Percentiles rank a stretch among this genome's conserved stretches.
Conservation (phyloP, 1,284 basidiomycete genomes). For the Rhodotorula glutinis region DNA sequence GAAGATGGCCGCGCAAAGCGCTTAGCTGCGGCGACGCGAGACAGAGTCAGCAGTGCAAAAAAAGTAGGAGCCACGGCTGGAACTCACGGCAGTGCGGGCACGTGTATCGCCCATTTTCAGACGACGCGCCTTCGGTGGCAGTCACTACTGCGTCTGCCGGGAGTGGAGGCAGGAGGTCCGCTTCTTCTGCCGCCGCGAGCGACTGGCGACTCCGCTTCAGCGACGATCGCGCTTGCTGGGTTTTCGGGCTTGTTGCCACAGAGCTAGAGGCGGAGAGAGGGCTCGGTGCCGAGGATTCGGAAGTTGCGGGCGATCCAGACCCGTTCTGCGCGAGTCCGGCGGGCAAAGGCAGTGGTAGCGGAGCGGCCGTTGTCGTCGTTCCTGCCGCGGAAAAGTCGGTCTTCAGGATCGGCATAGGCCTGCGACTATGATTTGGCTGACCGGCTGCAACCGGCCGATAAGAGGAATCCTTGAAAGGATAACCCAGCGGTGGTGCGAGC, state of each 20-base stretch:
- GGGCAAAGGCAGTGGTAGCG: not conserved
- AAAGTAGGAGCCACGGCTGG: not conserved
- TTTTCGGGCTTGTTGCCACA: not conserved
- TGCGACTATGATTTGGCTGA: not conserved
- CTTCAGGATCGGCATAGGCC: not conserved
- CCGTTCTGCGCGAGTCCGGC: not conserved
- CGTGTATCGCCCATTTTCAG: slow-evolving; percentile 12
- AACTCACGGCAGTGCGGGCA: slow-evolving; percentile 31
- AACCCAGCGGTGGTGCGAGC: not conserved
- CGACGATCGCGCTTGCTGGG: not conserved
- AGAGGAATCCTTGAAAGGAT: not conserved
- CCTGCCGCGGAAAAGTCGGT: not conserved
- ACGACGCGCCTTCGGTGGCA: not conserved
- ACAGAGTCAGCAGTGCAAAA: not conserved
- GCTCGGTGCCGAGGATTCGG: not conserved
- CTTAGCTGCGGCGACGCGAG: slow-evolving; percentile 16
- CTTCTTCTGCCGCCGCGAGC: not conserved
- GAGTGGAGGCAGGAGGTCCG: not conserved
- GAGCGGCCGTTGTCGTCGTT: not conserved
- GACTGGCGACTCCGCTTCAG: not conserved
- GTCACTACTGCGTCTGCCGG: not conserved
- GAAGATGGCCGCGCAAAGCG: slow-evolving; percentile 39
- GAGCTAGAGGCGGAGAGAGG: not conserved
- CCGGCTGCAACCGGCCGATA: not conserved
- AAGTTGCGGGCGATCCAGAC: not conserved